Conservation (phyloP, 768 basidiomycete genomes). For the Cystobasidium ongulense region DNA sequence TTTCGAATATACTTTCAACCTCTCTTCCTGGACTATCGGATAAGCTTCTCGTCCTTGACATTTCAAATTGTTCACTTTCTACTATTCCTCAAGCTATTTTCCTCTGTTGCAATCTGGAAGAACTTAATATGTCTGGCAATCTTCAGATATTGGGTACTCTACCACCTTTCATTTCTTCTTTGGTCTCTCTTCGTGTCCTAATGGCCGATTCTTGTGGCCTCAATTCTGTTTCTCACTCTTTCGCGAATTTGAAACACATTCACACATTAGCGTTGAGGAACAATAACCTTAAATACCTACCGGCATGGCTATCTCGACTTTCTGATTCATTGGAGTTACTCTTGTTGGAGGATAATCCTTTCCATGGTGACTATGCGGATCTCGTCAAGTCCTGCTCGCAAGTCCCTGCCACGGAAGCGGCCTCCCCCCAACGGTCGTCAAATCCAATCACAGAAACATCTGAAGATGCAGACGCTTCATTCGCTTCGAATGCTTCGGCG, state of each 20-base stretch:
- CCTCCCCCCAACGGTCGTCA: neutral
- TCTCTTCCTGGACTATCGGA: constrained; percentile 64
- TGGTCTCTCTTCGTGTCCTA: constrained; percentile 66
- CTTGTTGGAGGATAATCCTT: constrained; percentile 90
- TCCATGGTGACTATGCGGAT: constrained; percentile 85
- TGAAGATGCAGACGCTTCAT: neutral
- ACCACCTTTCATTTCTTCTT: constrained; percentile 74
- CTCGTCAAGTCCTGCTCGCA: constrained; percentile 75
- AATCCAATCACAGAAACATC: neutral
- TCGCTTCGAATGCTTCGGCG: neutral
- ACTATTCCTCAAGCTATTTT: constrained; percentile 69
- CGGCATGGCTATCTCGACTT: constrained; percentile 92
- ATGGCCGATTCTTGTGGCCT: constrained; percentile 88
- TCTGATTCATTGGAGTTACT: constrained; percentile 66
- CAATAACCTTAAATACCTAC: constrained; percentile 78
- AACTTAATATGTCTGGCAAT: constrained; percentile 87
- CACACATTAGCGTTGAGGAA: constrained; percentile 81
- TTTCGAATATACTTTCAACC: constrained; percentile 64
- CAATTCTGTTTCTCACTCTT: constrained; percentile 61
- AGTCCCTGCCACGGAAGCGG: constrained; percentile 43
- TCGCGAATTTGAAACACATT: constrained; percentile 65
- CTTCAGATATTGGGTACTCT: constrained; percentile 64
- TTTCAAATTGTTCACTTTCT: constrained; percentile 50
- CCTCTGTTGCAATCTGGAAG: constrained; percentile 73
- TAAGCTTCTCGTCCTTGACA: constrained; percentile 82